Percentiles rank a stretch among this genome's conserved stretches.
Conservation (phyloP, 768 basidiomycete genomes). For the Neoboletus magnificus region DNA sequence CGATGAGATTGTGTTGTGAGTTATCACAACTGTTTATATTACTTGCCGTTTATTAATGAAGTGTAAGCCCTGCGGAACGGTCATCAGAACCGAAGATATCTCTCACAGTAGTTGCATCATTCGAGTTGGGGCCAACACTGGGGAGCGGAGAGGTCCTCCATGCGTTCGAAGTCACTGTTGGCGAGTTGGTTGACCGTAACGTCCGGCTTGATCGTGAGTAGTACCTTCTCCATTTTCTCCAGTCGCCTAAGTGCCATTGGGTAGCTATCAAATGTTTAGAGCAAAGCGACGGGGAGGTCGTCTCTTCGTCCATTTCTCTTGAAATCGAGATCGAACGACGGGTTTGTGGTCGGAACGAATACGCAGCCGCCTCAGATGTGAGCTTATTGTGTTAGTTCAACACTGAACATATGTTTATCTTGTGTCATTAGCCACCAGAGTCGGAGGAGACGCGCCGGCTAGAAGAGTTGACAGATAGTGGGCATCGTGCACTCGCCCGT, state of each 20-base stretch:
- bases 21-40: no score
- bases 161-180: background rate
- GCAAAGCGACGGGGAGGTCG: background rate
- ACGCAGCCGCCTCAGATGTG: background rate
- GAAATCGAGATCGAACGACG: background rate
- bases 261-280: background rate
- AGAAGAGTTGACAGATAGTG: background rate
- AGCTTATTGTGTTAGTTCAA: background rate
- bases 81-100: background rate
- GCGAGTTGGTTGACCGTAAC: background rate
- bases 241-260: no score
- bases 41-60: background rate
- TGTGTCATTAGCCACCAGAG: background rate
- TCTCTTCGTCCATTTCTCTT: background rate
- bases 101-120: background rate
- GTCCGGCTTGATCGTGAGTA: background rate
- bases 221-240: background rate
- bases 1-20: background rate
- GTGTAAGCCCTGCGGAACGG: background rate
- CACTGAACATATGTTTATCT: background rate
- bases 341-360: background rate
- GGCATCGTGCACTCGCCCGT: background rate
- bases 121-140: background rate
- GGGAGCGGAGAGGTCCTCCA: background rate
- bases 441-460: background rate